Evolutionary conservation across 2,329 filamentous ascomycete species (phyloP), one percentile per base, ranked within the genome.

Genomic region (Aspergillus pseudotamarii): DNA sequence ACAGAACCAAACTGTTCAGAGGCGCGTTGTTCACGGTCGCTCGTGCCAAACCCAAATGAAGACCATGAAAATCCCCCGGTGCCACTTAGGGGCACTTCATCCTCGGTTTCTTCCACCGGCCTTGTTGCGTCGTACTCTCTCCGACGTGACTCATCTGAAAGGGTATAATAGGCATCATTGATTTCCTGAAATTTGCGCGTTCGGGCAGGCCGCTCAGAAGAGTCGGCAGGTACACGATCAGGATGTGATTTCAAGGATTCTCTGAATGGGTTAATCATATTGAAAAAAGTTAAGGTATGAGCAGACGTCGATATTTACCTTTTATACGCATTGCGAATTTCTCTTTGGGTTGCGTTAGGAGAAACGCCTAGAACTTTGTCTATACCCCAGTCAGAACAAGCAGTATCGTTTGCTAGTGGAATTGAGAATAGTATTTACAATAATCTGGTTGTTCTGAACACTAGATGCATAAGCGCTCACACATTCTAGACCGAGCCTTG

Each of bases 291-390:
- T 23, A 11, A 46, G n/a, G 21, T 23, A 16, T 56, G 9, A n/a
- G 8, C 38, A 41, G 9, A 46, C 41, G 16, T 34, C 5, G 23
- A 14, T 26, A n/a, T 68, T 43, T 71, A 92, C 90, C 91, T 90
- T 78, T 99, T 99, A 84, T 98, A 99, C 57, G 94, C 95, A 84
- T 92, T 91, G 71, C 94, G 91, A 75, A 99, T 90, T 76, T 98
- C 91, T 73, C 93, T 88, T 63, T 89, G 87, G 0, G 88, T 91
- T 38, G 94, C 93, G 69, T 85, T 90, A 41, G 92, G 86, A 58
- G 89, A 76, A 64, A 97, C 79, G 67, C 90, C 90, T 57, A 97
- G 88, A 67, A 91, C 86, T 57, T 86, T 88, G 80, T 94, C 91
- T 94, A 67, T 19, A 55, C 43, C 23, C 66, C 41, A 59, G 54